Conservation (phyloP, 2,329 filamentous ascomycete genomes). For the Phoma sp. region DNA sequence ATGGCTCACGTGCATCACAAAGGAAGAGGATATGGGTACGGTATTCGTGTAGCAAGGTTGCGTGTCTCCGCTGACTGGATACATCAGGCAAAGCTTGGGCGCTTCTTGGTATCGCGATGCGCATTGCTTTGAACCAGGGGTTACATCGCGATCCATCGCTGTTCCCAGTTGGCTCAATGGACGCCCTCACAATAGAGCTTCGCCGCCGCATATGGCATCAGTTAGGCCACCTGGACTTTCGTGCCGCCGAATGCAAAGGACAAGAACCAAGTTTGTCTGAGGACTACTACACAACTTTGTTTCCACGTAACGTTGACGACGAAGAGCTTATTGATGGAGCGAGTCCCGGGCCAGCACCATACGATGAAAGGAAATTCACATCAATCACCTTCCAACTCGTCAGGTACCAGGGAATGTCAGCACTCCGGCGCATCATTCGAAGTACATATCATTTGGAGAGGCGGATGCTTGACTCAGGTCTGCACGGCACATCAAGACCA, state of each 20-base stretch:
- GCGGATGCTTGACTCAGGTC: constrained; percentile 43
- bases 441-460: constrained; percentile 48
- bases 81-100: constrained; percentile 46
- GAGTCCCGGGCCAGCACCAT: constrained; percentile 37
- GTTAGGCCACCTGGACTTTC: constrained; percentile 47
- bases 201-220: constrained; percentile 49
- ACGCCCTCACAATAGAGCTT: constrained; percentile 46
- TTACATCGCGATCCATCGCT: constrained; percentile 48
- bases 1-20: constrained; percentile 47
- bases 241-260: constrained; percentile 48
- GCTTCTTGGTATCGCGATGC: constrained; percentile 45
- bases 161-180: constrained; percentile 46
- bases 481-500: constrained; percentile 41
- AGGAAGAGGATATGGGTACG: constrained; percentile 49
- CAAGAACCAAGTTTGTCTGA: constrained; percentile 48
- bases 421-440: constrained; percentile 45
- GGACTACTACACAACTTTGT: constrained; percentile 47
- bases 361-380: constrained; percentile 43
- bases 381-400: constrained; percentile 46
- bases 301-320: constrained; percentile 49
- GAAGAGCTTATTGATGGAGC: constrained; percentile 47
- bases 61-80: not conserved
- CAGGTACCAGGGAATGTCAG: constrained; percentile 43
- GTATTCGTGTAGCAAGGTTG: not conserved
- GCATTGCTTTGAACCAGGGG: constrained; percentile 47